Evolutionary conservation across 164 flowering plant species (phyloP).

Genomic region (Annona squamosa): DNA sequence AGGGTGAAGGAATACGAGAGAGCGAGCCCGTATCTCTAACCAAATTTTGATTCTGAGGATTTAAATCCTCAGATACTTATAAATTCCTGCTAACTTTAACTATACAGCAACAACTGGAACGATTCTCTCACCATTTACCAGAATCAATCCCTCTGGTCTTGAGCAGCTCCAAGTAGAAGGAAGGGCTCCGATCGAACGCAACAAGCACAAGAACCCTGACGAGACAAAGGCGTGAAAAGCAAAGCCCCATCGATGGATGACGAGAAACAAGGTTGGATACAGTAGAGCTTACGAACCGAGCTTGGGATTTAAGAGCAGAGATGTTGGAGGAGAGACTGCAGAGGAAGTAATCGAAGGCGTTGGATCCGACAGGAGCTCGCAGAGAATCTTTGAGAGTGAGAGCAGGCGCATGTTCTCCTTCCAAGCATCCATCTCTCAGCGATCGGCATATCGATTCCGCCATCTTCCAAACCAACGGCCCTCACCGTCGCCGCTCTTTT

Average conservation of each 20-base stretch:
- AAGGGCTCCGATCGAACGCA: slow-evolving; percentile 54
- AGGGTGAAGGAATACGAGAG: not conserved
- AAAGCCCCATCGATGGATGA: not conserved
- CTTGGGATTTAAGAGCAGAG: slow-evolving; percentile 58
- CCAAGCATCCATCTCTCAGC: slow-evolving; percentile 70
- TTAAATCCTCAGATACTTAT: not conserved
- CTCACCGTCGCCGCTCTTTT: no score
- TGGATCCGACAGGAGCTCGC: slow-evolving; percentile 39
- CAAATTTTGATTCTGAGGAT: not conserved
- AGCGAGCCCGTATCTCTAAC: not conserved
- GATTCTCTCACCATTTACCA: slow-evolving; percentile 34
- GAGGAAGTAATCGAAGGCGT: slow-evolving; percentile 57
- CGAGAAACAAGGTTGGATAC: not conserved
- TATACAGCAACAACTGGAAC: not conserved
- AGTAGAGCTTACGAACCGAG: slow-evolving; percentile 31
- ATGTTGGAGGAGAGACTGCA: slow-evolving; percentile 41
- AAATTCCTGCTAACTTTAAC: not conserved
- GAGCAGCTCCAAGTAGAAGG: slow-evolving; percentile 50
- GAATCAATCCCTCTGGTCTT: slow-evolving; percentile 41
- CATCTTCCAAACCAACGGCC: slow-evolving; percentile 25
- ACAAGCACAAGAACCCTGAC: slow-evolving; percentile 73
- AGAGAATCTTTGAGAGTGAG: slow-evolving; percentile 66
- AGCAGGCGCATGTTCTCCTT: slow-evolving; percentile 87
- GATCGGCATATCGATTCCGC: slow-evolving; percentile 69
- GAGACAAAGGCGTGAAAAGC: not conserved